Conservation (phyloP, 2,329 filamentous ascomycete genomes). For the Xylaria arbuscula region DNA sequence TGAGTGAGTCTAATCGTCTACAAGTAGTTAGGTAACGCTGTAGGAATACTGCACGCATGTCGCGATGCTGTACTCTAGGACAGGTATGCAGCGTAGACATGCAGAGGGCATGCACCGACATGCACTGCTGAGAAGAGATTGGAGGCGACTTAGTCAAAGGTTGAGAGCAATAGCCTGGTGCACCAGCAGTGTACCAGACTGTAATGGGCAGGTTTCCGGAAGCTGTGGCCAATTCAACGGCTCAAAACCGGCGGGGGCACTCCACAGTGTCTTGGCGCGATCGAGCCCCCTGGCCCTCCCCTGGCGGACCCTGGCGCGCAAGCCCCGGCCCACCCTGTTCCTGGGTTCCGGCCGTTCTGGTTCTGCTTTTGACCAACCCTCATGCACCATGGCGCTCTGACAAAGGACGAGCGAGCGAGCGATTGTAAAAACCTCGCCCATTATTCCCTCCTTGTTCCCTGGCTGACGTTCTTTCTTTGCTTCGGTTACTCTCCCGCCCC, state of each 20-base stretch:
- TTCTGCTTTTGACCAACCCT: background rate
- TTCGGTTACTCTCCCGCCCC: slow-evolving; percentile 4
- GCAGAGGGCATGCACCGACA: background rate
- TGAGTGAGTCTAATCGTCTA: too few species aligned
- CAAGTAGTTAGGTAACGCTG: too few species aligned
- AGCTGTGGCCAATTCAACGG: slow-evolving; percentile 7
- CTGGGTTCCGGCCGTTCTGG: slow-evolving; percentile 10
- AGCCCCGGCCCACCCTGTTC: background rate
- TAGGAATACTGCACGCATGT: background rate
- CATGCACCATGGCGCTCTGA: slow-evolving; percentile 9
- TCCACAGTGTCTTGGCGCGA: slow-evolving; percentile 14
- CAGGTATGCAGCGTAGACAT: background rate
- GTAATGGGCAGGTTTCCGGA: slow-evolving; percentile 17
- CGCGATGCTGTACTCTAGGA: background rate
- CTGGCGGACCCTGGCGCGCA: background rate
- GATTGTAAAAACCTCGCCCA: background rate
- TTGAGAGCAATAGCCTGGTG: slow-evolving; percentile 1
- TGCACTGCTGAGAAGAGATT: background rate
- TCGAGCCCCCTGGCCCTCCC: slow-evolving; percentile 9
- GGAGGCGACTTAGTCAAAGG: background rate
- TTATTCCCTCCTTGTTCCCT: slow-evolving; percentile 11
- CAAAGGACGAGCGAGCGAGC: slow-evolving; percentile 9
- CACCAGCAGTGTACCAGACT: slow-evolving; percentile 7
- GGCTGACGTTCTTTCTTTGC: background rate
- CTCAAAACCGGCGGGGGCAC: background rate